A percentile compares a stretch with the other conserved stretches of the same genome.
Conservation (phyloP, 148 eudicot species). For the Fallopia convolvulus region DNA sequence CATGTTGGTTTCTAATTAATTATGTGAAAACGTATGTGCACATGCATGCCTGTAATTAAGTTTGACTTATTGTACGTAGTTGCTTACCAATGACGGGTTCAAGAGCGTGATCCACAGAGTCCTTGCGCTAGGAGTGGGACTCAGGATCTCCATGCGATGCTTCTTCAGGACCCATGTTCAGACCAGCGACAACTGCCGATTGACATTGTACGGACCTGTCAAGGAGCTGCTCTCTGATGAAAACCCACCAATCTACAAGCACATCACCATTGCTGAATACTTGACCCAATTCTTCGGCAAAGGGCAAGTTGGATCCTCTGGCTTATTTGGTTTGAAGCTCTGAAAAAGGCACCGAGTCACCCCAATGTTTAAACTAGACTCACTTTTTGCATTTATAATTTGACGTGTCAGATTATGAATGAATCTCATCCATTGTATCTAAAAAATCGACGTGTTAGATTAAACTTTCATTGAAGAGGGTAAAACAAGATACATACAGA, state of each 20-base stretch:
- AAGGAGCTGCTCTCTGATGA: conserved; percentile 21
- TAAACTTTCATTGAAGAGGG: no score
- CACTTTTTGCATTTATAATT: no score
- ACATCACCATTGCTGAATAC: conserved; percentile 12
- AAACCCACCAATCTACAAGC: conserved; percentile 17
- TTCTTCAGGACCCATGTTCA: conserved; percentile 21
- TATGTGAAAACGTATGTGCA: no score
- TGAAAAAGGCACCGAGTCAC: background rate
- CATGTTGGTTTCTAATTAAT: no score
- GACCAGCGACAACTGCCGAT: background rate
- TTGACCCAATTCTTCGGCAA: background rate
- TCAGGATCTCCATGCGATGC: conserved; percentile 36
- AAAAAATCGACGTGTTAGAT: no score
- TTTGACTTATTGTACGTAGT: no score
- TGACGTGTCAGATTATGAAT: no score
- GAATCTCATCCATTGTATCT: no score
- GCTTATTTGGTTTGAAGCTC: background rate
- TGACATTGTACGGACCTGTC: conserved; percentile 31
- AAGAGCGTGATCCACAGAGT: conserved; percentile 29
- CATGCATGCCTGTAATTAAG: no score
- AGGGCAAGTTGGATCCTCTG: conserved; percentile 15
- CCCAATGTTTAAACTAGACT: no score
- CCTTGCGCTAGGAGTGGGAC: conserved; percentile 12
- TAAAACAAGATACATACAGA: no score
- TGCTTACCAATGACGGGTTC: conserved; percentile 22